Percentiles rank a stretch among this genome's conserved stretches.
Evolutionary conservation across 768 basidiomycete genomes (phyloP).

Genomic region (Boletus reticuloceps): DNA sequence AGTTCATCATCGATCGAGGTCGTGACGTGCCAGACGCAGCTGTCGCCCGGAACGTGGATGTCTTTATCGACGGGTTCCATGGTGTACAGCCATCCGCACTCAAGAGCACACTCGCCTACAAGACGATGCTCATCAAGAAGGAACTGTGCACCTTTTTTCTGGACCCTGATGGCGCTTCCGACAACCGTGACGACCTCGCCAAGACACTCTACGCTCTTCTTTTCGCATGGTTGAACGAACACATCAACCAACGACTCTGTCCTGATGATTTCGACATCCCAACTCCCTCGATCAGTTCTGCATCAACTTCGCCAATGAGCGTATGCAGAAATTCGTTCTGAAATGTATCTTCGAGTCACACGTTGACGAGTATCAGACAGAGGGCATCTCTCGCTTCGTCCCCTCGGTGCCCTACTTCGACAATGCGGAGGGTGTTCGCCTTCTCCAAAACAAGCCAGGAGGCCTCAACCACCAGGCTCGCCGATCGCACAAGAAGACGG

Average conservation of each 20-base stretch:
- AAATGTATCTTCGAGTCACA: constrained; percentile 64
- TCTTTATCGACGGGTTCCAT: no score
- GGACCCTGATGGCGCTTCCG: no score
- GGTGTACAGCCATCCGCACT: no score
- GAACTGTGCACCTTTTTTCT: no score
- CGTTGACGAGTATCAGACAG: constrained; percentile 77
- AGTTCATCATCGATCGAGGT: constrained; percentile 74
- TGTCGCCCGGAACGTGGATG: no score
- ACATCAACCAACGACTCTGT: constrained; percentile 94
- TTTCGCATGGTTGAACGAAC: constrained; percentile 91
- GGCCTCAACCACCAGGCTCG: constrained; percentile 92
- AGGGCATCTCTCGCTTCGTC: constrained; percentile 77
- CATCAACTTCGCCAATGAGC: constrained; percentile 90
- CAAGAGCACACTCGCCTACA: no score
- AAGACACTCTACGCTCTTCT: no score
- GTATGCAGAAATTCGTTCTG: constrained; percentile 80
- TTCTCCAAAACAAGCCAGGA: constrained; percentile 45
- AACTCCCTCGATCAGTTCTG: constrained; percentile 97
- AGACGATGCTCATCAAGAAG: no score
- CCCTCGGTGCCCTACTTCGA: constrained; percentile 81
- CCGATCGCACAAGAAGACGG: constrained; percentile 84
- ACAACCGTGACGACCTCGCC: no score
- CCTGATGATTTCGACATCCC: constrained; percentile 87
- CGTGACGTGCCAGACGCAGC: constrained; percentile 47
- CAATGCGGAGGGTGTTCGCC: constrained; percentile 84